A percentile compares a stretch with the other conserved stretches of the same genome.
These are phyloP conservation scores for Fragaria iinumae DNA, from an alignment of 306 rosid species.

Conservation along the genomic window DNA sequence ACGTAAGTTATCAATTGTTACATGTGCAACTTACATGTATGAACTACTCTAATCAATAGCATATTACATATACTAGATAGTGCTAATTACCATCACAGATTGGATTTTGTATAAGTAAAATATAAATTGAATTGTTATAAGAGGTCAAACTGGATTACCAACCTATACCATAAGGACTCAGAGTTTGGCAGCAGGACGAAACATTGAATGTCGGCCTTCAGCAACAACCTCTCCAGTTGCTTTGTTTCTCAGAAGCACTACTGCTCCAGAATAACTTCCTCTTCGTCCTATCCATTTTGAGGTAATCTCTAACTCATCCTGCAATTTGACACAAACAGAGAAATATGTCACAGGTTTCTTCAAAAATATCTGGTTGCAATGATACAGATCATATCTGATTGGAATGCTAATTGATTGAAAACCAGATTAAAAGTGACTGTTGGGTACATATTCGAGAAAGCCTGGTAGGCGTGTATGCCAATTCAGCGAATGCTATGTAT, in stretches of 20 bases:
- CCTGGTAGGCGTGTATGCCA: not conserved
- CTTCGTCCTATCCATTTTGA: conserved; percentile 54
- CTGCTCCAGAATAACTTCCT: conserved; percentile 65
- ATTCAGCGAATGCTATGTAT: not conserved
- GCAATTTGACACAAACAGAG: conserved; percentile 27
- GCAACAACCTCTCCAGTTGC: conserved; percentile 74
- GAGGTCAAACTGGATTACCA: not conserved
- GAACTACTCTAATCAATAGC: not conserved
- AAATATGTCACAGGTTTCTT: not conserved
- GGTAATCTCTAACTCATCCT: conserved; percentile 85
- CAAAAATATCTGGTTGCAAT: too few relatives aligned
- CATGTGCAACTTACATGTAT: not conserved
- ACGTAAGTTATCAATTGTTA: too few relatives aligned
- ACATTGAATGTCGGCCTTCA: conserved; percentile 83
- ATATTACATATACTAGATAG: not conserved
- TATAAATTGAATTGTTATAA: not conserved
- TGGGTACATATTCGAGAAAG: not conserved
- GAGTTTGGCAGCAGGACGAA: conserved; percentile 31
- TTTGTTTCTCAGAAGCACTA: conserved; percentile 64
- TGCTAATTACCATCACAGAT: not conserved
- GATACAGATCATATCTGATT: too few relatives aligned
- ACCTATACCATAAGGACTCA: not conserved
- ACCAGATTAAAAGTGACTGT: not conserved
- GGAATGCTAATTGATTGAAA: not conserved
- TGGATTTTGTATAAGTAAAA: not conserved